Evolutionary conservation across 2,329 filamentous ascomycete species (phyloP).

Genomic region (Calonectria crousiana): DNA sequence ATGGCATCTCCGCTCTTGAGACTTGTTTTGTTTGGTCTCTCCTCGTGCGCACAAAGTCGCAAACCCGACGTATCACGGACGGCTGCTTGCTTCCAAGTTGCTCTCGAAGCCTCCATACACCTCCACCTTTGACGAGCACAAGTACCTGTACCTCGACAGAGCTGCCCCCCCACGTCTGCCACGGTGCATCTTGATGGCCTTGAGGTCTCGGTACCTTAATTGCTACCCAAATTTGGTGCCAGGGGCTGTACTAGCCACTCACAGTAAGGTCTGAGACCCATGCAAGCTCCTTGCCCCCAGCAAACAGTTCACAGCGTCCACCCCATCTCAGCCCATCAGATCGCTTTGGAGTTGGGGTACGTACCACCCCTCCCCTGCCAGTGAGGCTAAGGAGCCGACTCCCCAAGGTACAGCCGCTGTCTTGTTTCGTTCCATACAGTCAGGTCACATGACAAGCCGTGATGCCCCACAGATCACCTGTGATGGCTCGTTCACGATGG

Average conservation of each 20-base stretch:
- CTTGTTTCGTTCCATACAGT: constrained; percentile 16
- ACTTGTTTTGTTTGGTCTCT: constrained; percentile 6
- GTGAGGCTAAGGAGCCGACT: constrained; percentile 20
- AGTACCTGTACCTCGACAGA: constrained; percentile 36
- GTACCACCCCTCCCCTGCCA: constrained; percentile 11
- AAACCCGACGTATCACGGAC: constrained; percentile 20
- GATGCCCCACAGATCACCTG: constrained; percentile 29
- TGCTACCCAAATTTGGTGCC: constrained; percentile 34
- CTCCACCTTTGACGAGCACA: constrained; percentile 8
- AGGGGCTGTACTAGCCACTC: constrained; percentile 34
- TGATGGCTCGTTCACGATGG: constrained; percentile 42
- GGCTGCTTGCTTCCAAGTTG: constrained; percentile 25
- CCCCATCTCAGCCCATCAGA: constrained; percentile 17
- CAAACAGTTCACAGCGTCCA: constrained; percentile 20
- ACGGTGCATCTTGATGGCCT: constrained; percentile 26
- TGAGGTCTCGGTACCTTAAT: constrained; percentile 37
- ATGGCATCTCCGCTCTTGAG: constrained; percentile 12
- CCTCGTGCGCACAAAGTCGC: constrained; percentile 16
- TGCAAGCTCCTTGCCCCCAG: constrained; percentile 43
- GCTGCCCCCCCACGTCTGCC: neutral
- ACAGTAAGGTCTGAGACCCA: constrained; percentile 33
- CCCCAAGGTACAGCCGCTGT: constrained; percentile 1
- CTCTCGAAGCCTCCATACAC: constrained; percentile 21
- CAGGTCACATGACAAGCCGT: constrained; percentile 40
- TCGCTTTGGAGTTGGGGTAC: constrained; percentile 5